Evolutionary conservation across 805 yeast species (phyloP).

Genomic region (Saturnispora ahearnii): DNA sequence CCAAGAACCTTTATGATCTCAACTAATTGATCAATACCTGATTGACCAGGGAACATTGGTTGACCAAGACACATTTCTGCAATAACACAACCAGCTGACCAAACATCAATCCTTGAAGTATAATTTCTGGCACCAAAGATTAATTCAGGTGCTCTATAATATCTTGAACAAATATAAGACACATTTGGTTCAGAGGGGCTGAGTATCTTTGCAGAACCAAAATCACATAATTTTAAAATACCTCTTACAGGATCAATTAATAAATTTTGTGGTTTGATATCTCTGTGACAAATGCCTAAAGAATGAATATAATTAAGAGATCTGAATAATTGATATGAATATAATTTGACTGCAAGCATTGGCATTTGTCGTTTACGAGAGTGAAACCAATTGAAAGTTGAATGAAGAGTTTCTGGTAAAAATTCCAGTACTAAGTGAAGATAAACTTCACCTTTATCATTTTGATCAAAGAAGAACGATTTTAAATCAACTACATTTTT

Average conservation of each 20-base stretch:
- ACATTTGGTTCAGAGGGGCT: constrained; percentile 91
- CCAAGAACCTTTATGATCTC: constrained; percentile 95
- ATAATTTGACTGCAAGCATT: constrained; percentile 73
- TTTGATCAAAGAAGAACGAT: constrained; percentile 72
- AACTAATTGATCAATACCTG: constrained; percentile 94
- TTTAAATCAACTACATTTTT: constrained; percentile 79
- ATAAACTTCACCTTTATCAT: constrained; percentile 65
- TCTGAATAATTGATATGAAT: constrained; percentile 70
- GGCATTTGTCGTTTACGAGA: constrained; percentile 77
- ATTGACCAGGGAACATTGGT: constrained; percentile 96
- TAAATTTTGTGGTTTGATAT: constrained; percentile 84
- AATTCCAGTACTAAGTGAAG: constrained; percentile 83
- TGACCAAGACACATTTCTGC: constrained; percentile 93
- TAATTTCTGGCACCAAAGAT: constrained; percentile 96
- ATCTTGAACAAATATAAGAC: constrained; percentile 91
- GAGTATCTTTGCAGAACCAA: constrained; percentile 89
- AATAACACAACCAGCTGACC: constrained; percentile 98
- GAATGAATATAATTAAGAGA: constrained; percentile 72
- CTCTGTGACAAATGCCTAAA: constrained; percentile 80
- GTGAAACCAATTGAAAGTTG: constrained; percentile 80
- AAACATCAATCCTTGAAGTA: constrained; percentile 91
- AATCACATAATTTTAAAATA: constrained; percentile 86
- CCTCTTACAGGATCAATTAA: constrained; percentile 81
- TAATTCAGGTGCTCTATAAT: constrained; percentile 95
- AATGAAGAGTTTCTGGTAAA: constrained; percentile 93